phyloP scores from a whole-genome alignment of 345 rosid species.

The Arabidopsis thaliana region DNA sequence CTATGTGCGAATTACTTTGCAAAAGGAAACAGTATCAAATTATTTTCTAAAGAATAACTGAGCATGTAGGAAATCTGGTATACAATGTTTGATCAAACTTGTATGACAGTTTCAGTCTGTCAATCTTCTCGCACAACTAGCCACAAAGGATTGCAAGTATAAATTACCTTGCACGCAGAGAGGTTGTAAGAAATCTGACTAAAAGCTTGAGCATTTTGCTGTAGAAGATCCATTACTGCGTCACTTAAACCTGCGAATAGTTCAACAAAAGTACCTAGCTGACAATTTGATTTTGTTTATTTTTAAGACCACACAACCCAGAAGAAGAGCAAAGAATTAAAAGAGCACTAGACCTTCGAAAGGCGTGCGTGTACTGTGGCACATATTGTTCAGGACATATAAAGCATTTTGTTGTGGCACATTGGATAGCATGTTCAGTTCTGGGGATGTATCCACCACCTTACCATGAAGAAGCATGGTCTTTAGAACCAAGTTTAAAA shows the following conservation, averaged over 20 bases:
- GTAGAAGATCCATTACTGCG: constrained; percentile 67
- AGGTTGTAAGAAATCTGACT: constrained; percentile 76
- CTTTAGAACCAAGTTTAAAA: constrained; percentile 45
- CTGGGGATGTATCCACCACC: constrained; percentile 79
- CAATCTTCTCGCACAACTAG: constrained; percentile 29
- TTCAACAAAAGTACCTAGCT: constrained; percentile 27
- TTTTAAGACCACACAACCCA: constrained; percentile 10
- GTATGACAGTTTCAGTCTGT: neutral
- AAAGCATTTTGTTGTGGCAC: constrained; percentile 59
- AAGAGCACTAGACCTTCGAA: constrained; percentile 65
- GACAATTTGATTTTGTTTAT: neutral
- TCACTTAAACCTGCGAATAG: constrained; percentile 67
- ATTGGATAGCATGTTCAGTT: constrained; percentile 56
- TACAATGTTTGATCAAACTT: neutral
- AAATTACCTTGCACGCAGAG: constrained; percentile 67
- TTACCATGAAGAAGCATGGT: constrained; percentile 52
- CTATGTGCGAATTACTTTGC: constrained; percentile 6
- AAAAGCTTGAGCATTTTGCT: constrained; percentile 74
- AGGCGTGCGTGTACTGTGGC: constrained; percentile 52
- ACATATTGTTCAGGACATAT: constrained; percentile 55
- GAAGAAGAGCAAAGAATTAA: constrained; percentile 30
- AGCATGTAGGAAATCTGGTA: constrained; percentile 9
- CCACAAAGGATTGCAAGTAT: constrained; percentile 14
- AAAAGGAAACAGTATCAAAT: constrained; percentile 20
- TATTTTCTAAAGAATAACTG: constrained; percentile 9